A percentile compares a stretch with the other conserved stretches of the same genome.
Evolutionary conservation across 805 yeast genomes (phyloP).

Genomic region (Maudiozyma pseudohumilis): DNA sequence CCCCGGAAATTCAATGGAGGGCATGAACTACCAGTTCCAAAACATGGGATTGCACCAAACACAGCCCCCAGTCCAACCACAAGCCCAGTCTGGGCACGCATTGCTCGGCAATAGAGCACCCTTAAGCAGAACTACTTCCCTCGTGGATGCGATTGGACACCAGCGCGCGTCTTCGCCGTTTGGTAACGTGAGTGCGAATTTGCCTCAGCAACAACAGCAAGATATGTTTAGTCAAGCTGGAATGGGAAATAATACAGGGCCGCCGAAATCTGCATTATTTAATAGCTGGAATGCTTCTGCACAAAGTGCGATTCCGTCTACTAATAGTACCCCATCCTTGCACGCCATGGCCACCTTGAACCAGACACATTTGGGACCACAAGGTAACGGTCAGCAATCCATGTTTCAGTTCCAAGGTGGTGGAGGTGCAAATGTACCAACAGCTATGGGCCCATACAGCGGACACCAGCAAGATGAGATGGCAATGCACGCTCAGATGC

Average conservation of each 20-base stretch:
- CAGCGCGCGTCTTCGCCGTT: constrained; percentile 15
- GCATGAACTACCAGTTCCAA: constrained; percentile 4
- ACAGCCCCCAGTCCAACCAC: not conserved
- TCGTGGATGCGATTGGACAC: constrained; percentile 22
- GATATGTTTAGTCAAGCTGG: no score
- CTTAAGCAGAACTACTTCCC: constrained; percentile 14
- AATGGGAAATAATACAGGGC: no score
- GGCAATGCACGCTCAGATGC: no score
- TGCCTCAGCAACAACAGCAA: no score
- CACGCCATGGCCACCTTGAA: no score
- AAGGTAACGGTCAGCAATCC: no score
- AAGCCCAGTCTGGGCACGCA: not conserved
- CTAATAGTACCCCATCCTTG: not conserved
- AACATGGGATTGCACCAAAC: not conserved
- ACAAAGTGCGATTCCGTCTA: not conserved
- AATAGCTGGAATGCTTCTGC: not conserved
- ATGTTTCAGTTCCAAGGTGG: no score
- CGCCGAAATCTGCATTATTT: not conserved
- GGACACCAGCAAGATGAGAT: no score
- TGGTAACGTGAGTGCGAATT: constrained; percentile 9
- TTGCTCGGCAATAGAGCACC: constrained; percentile 1
- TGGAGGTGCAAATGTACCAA: no score
- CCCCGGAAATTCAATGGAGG: no score
- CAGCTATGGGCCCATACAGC: no score
- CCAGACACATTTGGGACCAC: no score